These are phyloP conservation scores for Alternaria brassicicola DNA, from an alignment of 2,329 filamentous ascomycete genomes.

Conservation along the genomic window DNA sequence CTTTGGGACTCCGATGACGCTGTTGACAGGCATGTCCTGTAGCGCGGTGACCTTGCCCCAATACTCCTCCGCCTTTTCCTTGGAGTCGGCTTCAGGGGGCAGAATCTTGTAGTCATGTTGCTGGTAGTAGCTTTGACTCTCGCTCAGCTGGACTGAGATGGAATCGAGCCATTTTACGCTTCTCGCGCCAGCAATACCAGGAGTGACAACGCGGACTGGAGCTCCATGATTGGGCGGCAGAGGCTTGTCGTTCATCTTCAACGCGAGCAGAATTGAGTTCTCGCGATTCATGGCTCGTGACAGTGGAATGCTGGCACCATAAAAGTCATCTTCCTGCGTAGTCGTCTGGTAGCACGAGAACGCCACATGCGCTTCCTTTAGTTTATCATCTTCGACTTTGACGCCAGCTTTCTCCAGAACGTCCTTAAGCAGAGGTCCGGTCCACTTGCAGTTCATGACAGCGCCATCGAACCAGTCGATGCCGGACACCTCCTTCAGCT, in stretches of 20 bases:
- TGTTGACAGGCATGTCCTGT: constrained; percentile 63
- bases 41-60: constrained; percentile 60
- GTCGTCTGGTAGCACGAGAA: constrained; percentile 61
- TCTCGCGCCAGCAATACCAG: constrained; percentile 60
- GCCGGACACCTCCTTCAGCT: constrained; percentile 63
- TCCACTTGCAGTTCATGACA: constrained; percentile 66
- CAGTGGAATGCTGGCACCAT: constrained; percentile 61
- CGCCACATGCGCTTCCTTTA: constrained; percentile 56
- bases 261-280: constrained; percentile 29
- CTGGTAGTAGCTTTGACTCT: constrained; percentile 63
- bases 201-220: constrained; percentile 59
- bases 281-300: constrained; percentile 29
- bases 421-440: constrained; percentile 58
- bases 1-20: constrained; percentile 58
- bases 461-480: constrained; percentile 67
- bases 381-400: constrained; percentile 36
- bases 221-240: constrained; percentile 59
- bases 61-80: constrained; percentile 58
- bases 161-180: constrained; percentile 64
- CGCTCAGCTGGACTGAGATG: constrained; percentile 58
- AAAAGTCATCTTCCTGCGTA: constrained; percentile 65
- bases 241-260: constrained; percentile 58
- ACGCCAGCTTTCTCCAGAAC: constrained; percentile 57
- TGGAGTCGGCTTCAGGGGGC: constrained; percentile 57
- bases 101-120: constrained; percentile 65